phyloP scores from a whole-genome alignment of 495 filamentous ascomycete genomes.

The Penicillium canariense region DNA sequence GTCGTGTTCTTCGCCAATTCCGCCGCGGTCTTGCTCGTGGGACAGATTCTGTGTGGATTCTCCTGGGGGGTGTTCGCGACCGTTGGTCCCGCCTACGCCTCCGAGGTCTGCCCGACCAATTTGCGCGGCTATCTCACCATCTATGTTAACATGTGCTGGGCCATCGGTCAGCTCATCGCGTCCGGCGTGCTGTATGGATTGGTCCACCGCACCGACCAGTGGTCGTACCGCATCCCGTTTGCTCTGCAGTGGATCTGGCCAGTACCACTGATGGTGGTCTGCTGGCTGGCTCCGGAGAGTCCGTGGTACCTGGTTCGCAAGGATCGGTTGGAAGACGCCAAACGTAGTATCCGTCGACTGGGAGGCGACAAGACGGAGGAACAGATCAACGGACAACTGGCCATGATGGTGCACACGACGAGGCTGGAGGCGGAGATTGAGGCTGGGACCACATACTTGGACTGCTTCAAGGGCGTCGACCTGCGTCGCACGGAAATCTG shows the following conservation, averaged over 20 bases:
- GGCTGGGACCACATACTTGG: slow-evolving; percentile 56
- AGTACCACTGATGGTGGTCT: slow-evolving; percentile 52
- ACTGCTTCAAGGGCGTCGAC: slow-evolving; percentile 71
- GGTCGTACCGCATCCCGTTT: slow-evolving; percentile 56
- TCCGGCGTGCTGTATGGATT: slow-evolving; percentile 54
- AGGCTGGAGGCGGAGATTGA: slow-evolving; percentile 58
- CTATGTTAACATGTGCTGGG: slow-evolving; percentile 66
- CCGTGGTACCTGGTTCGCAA: slow-evolving; percentile 65
- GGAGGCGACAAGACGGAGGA: slow-evolving; percentile 49
- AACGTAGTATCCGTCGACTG: slow-evolving; percentile 39
- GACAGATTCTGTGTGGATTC: slow-evolving; percentile 46
- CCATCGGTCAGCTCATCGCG: slow-evolving; percentile 60
- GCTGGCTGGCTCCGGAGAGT: slow-evolving; percentile 58
- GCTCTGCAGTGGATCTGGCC: slow-evolving; percentile 68
- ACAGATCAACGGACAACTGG: slow-evolving; percentile 43
- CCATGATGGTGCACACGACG: slow-evolving; percentile 62
- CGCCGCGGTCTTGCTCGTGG: slow-evolving; percentile 39
- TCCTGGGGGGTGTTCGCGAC: slow-evolving; percentile 54
- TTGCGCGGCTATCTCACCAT: slow-evolving; percentile 56
- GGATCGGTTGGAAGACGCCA: slow-evolving; percentile 48
- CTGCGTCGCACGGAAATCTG: slow-evolving; percentile 69
- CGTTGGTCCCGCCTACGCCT: slow-evolving; percentile 60
- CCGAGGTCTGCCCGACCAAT: slow-evolving; percentile 59
- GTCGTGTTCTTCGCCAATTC: slow-evolving; percentile 52
- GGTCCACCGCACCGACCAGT: slow-evolving; percentile 30